Evolutionary conservation across 1,284 basidiomycete species (phyloP), one percentile per base, ranked within the genome.

Genomic region (Ganoderma resinaceum): DNA sequence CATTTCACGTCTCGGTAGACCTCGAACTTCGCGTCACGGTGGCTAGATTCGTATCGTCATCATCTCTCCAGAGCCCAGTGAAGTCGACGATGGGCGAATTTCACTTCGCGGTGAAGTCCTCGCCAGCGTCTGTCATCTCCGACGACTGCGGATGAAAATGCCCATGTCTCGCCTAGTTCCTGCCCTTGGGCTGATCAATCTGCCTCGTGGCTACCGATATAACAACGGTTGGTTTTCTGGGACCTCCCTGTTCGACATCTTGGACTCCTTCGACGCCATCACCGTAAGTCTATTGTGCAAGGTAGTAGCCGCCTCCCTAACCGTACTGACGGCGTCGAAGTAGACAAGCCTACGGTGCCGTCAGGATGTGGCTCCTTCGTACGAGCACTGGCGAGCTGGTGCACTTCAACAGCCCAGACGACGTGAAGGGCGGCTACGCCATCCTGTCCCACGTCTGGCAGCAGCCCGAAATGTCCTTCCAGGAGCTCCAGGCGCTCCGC

Each of bases 401-500:
- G 46, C 57, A 70, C 31, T 72, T 70, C 65, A 66, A 70, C 65
- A 63, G 71, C 20, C 68, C 68, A 2, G 20, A 58, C 59, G 65
- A 72, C 26, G 71, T 70, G 11, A 65, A 65, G 14, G 65, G 66
- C 5, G 71, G 71, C n/a, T 72, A 72, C 49, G 71, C 71, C 35
- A 69, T 70, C 53, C 64, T 72, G 23, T 72, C 71, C 14, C 71
- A 72, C 40, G 69, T 70, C 46, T 72, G 69, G 71, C 63, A 70
- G 35, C 61, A 57, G 31, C 49, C 43, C 26, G 69, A 72, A 57
- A 66, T 69, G 67, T 70, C 69, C 16, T 73, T 73, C 66, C 69
- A 70, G 20, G 69, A 73, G 26, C 62, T 73, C 43, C 68, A 66
- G 14, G 62, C 63, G 4, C 60, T 70, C 26, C 61, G 52, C 29